Base-by-base conservation (phyloP, 768 basidiomycete genomes). In the Amylocystis lapponica region DNA sequence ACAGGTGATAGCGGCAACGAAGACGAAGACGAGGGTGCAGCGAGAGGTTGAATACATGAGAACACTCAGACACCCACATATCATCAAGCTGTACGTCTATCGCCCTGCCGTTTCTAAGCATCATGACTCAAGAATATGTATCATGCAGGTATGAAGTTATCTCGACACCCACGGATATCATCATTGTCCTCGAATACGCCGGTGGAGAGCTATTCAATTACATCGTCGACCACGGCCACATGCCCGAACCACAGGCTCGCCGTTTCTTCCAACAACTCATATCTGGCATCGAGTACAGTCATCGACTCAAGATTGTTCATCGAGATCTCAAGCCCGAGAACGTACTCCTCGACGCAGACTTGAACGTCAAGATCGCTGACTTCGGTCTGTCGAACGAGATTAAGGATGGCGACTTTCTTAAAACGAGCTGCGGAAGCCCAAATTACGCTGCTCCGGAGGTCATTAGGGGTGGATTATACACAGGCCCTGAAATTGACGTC, bases 401-500 rank as follows among this genome's bases (percentile, higher is more conserved):
- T 69, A 84, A 83, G 56, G 95, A 98, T 55, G 96, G 95, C 1
- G 91, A 93, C 58, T 98, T 97, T 64, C 70, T 99, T 44, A 91
- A 92, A 57, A 99, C 96, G 8, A 94, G 90, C 53, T 99, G 96
- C 62, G 95, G 96, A 1, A 93, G 90, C 60, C 96, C 96, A 1
- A 98, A 99, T 63, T 99, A 99, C 56, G 96, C 96, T 43, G 95
- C 96, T 0, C 96, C 96, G 2, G 96, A 99, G 59, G 95, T 99
- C 56, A 96, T 99, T 51, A 79, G 85, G 14, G 96, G 96, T 5
- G 88, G 89, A 22, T 75, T 94, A 7, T 99, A 99, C 59, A 92
- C 92, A 0, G 96, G 96, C 1, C 94, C 95, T 0, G 96, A 98
- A 66, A 96, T 98, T 56, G 96, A 99, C 51, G 92, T 98, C 10